Evolutionary conservation across 2,329 filamentous ascomycete genomes (phyloP).

Genomic region (Annulohypoxylon truncatum): DNA sequence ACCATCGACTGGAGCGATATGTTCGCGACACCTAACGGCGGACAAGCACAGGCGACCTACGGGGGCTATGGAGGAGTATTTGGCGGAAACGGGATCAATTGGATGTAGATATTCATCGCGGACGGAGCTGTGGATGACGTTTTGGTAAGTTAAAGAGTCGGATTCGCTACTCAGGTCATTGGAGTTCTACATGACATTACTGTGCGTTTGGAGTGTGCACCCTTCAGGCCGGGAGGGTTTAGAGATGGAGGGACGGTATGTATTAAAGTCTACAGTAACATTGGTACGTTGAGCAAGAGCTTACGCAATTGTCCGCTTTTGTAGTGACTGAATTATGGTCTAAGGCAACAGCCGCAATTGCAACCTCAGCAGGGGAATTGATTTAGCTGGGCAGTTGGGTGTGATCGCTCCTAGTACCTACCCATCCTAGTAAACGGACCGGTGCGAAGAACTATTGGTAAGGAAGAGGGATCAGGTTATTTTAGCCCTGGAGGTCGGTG

Average conservation of each 20-base stretch:
- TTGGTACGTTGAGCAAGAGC: background rate
- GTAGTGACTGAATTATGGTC: slow-evolving; percentile 5
- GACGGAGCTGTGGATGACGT: background rate
- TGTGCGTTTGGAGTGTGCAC: background rate
- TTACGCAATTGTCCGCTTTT: background rate
- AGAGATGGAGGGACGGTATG: background rate
- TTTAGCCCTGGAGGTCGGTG: background rate
- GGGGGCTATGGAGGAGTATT: slow-evolving; percentile 37
- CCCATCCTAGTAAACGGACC: slow-evolving; percentile 3
- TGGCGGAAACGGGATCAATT: slow-evolving; percentile 34
- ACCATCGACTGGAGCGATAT: slow-evolving; percentile 49
- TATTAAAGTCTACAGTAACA: background rate
- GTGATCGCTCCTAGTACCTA: slow-evolving; percentile 7
- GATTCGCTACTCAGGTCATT: slow-evolving; percentile 26
- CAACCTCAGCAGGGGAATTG: slow-evolving; percentile 1
- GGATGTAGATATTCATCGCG: slow-evolving; percentile 32
- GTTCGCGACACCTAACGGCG: slow-evolving; percentile 40
- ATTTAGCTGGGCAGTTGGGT: slow-evolving; percentile 4
- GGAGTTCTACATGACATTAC: slow-evolving; percentile 2
- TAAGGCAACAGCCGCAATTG: slow-evolving; percentile 10
- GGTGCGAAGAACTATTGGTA: slow-evolving; percentile 5
- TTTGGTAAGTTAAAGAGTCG: background rate
- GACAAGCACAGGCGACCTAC: slow-evolving; percentile 32
- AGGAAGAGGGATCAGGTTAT: background rate
- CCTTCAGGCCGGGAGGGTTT: background rate